Evolutionary conservation across 2,329 filamentous ascomycete species (phyloP), one percentile per base, ranked within the genome.

Genomic region (Alternaria sp.): DNA sequence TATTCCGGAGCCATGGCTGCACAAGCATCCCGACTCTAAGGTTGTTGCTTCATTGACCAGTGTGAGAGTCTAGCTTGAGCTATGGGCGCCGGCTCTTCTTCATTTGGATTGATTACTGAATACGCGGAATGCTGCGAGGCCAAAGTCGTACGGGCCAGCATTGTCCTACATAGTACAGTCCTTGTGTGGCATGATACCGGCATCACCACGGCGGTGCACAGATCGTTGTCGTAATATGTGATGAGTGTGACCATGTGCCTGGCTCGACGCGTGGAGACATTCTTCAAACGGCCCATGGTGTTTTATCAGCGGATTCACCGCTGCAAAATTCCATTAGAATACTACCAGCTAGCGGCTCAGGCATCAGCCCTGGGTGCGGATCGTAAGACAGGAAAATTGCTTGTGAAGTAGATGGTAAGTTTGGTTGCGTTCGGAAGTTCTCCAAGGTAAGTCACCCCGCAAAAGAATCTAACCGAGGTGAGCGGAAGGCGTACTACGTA

Each of bases 401-500:
- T 9, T 36, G 26, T 33, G 48, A 34, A 37, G 48, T 40, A 40
- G 14, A 39, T 50, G 26, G n/a, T n/a, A 13, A 9, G 28, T 5
- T 7, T 11, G 17, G 39, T 44, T n/a, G 1, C 14, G 33, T 36
- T 48, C 31, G 44, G 44, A 24, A 23, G 23, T 24, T 34, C 26
- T 36, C 44, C 29, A 21, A 23, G n/a, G 48, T 26, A 5, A n/a
- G 11, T 36, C 7, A 31, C 26, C 48, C 34, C 48, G 48, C 48
- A n/a, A 17, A 24, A 11, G 31, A 49, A 39, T 48, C 29, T 51
- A 42, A 34, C 28, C 46, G 37, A 51, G 23, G 37, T n/a, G 53
- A 49, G 21, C 53, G 53, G 37, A 44, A 10, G 21, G 26, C 54
- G 48, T 46, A 45, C 39, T 31, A 50, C 54, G 23, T 39, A 33